Evolutionary conservation across 2,329 filamentous ascomycete genomes (phyloP).

Genomic region (Xylaria multiplex): DNA sequence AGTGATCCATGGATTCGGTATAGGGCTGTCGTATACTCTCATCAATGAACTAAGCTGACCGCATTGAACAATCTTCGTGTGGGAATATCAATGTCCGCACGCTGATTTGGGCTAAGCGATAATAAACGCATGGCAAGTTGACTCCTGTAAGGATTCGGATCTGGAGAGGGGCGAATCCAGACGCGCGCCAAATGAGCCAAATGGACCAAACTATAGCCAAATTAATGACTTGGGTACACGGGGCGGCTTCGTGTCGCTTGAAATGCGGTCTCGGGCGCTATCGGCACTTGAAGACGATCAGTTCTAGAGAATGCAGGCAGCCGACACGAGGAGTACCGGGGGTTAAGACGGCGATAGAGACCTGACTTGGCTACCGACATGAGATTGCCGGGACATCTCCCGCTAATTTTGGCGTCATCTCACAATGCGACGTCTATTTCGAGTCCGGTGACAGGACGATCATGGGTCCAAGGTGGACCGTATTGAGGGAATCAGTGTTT

Average conservation of each 20-base stretch:
- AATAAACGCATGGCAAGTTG: neutral
- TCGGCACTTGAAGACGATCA: constrained; percentile 34
- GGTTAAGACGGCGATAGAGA: constrained; percentile 15
- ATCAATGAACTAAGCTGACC: neutral
- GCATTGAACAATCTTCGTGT: neutral
- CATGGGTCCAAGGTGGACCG: constrained; percentile 33
- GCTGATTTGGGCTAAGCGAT: neutral
- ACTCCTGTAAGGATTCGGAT: neutral
- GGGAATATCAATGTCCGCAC: neutral
- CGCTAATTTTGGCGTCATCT: constrained; percentile 15
- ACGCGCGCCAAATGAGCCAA: neutral
- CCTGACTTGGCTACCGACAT: constrained; percentile 32
- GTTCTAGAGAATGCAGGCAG: constrained; percentile 29
- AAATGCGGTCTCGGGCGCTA: constrained; percentile 16
- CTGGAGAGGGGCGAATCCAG: constrained; percentile 2
- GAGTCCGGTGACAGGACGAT: constrained; percentile 33
- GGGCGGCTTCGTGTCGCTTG: constrained; percentile 5
- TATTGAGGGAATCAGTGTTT: constrained; percentile 16
- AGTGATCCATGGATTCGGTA: constrained; percentile 27
- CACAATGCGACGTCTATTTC: constrained; percentile 9
- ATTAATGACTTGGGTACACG: constrained; percentile 5
- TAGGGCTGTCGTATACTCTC: constrained; percentile 17
- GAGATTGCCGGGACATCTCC: constrained; percentile 26
- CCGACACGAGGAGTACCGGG: constrained; percentile 25
- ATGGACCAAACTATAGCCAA: neutral